Base-by-base conservation (phyloP, 495 filamentous ascomycete species). In the Penicillium canariense region DNA sequence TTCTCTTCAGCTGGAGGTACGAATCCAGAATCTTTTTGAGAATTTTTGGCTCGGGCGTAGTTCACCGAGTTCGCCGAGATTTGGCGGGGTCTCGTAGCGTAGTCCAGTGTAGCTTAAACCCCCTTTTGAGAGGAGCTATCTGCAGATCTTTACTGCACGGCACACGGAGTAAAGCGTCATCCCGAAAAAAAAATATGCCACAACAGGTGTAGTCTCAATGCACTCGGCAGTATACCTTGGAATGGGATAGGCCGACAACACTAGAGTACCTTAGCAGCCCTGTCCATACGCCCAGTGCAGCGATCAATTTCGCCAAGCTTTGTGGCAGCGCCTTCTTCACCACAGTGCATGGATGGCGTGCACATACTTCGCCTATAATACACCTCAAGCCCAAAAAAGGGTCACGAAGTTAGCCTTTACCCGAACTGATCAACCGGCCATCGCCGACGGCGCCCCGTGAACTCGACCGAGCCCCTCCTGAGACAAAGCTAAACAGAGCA, bases 11-110 rank as follows among this genome's bases (percentile, higher is more conserved):
- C 35, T 25, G 3, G 47, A 45, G 46, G 20, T 43, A 43, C 22
- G 40, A 50, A 54, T 50, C 48, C 54, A 49, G 52, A 50, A 48
- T 42, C 34, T 10, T 61, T 54, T 61, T 35, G 40, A 51, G 49
- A 56, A 53, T 26, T 43, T 38, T 28, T n/a, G n/a, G n/a, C 9
- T n/a, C 20, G 15, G 9, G 6, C 27, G 36, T 50, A 45, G 15
- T 43, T 23, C 1, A 4, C 23, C 11, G 27, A 27, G 9, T 17
- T 23, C 11, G 28, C 31, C 9, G 38, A 20, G 38, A 36, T 38
- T 42, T 14, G 3, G 36, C 9, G 25, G 3, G 0, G 12, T n/a
- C 28, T 4, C 12, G 6, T 14, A 11, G 5, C 17, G 17, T 25
- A 22, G 15, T 31, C n/a, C n/a, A n/a, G n/a, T n/a, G n/a, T n/a